These are phyloP conservation scores for Plasmodium chabaudi DNA, from an alignment of 169 alveolate genomes.

Conservation along the genomic window DNA sequence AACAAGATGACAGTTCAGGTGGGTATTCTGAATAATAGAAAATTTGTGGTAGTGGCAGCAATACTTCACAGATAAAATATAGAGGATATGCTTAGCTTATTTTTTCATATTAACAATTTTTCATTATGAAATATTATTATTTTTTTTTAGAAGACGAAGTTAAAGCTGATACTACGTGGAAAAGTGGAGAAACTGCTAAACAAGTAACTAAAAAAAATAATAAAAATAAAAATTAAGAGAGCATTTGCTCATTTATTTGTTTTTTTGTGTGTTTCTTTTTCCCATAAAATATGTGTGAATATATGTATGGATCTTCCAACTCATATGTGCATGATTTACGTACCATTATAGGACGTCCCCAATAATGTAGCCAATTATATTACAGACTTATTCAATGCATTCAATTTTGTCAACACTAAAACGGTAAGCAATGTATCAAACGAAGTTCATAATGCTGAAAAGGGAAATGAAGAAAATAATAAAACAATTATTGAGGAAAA, in stretches of 20 bases:
- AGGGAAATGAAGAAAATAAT: not conserved
- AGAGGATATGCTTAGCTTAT: too few relatives aligned
- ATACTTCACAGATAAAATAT: too few relatives aligned
- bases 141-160: slow-evolving; percentile 20
- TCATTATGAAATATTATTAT: not conserved
- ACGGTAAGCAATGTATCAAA: not conserved
- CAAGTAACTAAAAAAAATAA: too few relatives aligned
- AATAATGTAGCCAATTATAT: slow-evolving; percentile 11
- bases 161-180: not conserved
- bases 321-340: not conserved
- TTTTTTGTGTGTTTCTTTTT: not conserved
- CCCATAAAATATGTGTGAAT: not conserved
- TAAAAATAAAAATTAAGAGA: too few relatives aligned
- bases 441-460: not conserved
- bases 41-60: too few relatives aligned
- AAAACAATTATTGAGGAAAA: not conserved
- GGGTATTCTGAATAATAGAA: too few relatives aligned
- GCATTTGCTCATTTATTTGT: too few relatives aligned
- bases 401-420: slow-evolving; percentile 21
- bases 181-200: too few relatives aligned
- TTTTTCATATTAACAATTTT: too few relatives aligned
- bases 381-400: slow-evolving; percentile 37
- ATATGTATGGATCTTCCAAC: not conserved
- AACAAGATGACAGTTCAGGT: too few relatives aligned
- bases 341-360: slow-evolving; percentile 9